phyloP scores from a whole-genome alignment of 352 stramenopile species.

The Pythium sp. region DNA sequence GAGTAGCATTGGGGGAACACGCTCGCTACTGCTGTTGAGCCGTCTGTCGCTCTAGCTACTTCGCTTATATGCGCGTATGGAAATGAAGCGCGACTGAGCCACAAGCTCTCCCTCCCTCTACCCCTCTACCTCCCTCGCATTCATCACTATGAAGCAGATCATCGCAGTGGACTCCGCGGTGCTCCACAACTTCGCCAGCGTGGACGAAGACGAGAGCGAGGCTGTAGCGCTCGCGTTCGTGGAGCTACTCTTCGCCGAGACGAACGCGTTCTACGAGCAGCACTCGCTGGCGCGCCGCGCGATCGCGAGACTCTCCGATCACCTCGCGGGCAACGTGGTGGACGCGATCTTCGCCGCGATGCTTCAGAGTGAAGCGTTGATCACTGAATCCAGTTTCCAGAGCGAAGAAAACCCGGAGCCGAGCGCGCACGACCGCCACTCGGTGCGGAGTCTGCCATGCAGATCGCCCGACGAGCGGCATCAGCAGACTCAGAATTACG shows the following conservation, averaged over 20 bases:
- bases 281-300: conserved; percentile 26
- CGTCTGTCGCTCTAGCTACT: too few relatives aligned
- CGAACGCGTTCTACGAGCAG: conserved; percentile 49
- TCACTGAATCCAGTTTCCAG: conserved; percentile 22
- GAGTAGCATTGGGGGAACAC: too few relatives aligned
- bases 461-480: conserved; percentile 23
- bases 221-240: conserved; percentile 44
- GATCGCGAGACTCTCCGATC: conserved; percentile 19
- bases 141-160: conserved; percentile 23
- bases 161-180: conserved; percentile 34
- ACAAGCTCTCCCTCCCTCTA: neutral
- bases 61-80: neutral
- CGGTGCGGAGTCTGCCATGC: conserved; percentile 38
- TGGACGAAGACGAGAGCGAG: conserved; percentile 56
- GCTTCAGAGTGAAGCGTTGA: conserved; percentile 21
- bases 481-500: neutral
- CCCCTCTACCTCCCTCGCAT: neutral
- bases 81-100: neutral
- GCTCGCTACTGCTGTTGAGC: too few relatives aligned
- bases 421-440: conserved; percentile 40
- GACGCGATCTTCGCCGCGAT: conserved; percentile 34
- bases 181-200: conserved; percentile 23
- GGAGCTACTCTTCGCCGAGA: conserved; percentile 55
- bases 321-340: conserved; percentile 34
- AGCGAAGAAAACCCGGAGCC: conserved; percentile 25